Evolutionary conservation across 257 asterid genomes (phyloP).

Genomic region (Gentiana dahurica): DNA sequence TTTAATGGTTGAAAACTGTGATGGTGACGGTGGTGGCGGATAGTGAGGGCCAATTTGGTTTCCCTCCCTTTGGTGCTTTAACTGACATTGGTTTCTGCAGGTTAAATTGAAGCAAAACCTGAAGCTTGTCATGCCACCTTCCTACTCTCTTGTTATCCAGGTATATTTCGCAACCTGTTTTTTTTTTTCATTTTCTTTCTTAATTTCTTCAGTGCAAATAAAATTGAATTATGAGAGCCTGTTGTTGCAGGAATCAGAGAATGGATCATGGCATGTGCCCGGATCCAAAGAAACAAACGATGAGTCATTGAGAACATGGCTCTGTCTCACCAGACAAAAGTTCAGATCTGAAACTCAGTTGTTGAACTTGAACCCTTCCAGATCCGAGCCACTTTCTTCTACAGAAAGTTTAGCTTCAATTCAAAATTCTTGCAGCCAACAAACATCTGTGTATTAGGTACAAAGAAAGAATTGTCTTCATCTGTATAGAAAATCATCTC

Average conservation of each 20-base stretch:
- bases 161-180: slow-evolving; percentile 17
- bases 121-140: slow-evolving; percentile 70
- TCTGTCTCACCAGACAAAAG: slow-evolving; percentile 44
- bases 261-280: slow-evolving; percentile 89
- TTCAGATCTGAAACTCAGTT: slow-evolving; percentile 6
- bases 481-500: no score
- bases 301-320: slow-evolving; percentile 64
- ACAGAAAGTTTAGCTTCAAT: slow-evolving; percentile 3
- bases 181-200: background rate
- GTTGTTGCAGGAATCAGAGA: slow-evolving; percentile 51
- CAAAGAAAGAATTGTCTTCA: slow-evolving; percentile 20
- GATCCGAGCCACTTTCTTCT: slow-evolving; percentile 1
- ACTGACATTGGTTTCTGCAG: slow-evolving; percentile 18
- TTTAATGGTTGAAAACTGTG: background rate
- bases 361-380: background rate
- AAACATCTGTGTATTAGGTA: slow-evolving; percentile 12
- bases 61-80: no score
- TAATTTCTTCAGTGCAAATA: background rate
- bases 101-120: slow-evolving; percentile 42
- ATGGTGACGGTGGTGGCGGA: no score
- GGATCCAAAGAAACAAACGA: slow-evolving; percentile 43
- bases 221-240: no score
- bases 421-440: background rate
- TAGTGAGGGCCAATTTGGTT: no score
- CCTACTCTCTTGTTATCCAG: slow-evolving; percentile 72